A percentile compares a stretch with the other conserved stretches of the same genome.
Evolutionary conservation across 495 filamentous ascomycete species (phyloP).

Genomic region (Penicillium lagena): DNA sequence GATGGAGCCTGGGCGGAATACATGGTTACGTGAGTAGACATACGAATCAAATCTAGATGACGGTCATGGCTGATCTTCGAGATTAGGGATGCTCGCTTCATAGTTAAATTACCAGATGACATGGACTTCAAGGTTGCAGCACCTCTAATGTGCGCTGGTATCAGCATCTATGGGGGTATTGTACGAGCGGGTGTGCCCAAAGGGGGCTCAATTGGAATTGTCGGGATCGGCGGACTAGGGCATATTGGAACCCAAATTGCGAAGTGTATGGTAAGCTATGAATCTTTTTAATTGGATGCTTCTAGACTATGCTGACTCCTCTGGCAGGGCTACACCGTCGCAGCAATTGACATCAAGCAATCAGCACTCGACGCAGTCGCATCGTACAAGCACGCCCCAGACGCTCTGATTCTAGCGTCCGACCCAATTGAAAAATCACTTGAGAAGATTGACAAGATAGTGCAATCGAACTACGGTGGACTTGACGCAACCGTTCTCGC

Average conservation of each 20-base stretch:
- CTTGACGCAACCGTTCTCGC: slow-evolving; percentile 6
- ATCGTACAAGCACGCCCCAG: slow-evolving; percentile 1
- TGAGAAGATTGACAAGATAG: not conserved
- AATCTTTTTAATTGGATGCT: not conserved
- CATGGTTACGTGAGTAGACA: slow-evolving; percentile 8
- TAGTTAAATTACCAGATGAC: slow-evolving; percentile 23
- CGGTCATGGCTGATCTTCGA: not conserved
- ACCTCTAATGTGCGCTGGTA: slow-evolving; percentile 35
- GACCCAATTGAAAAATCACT: slow-evolving; percentile 5
- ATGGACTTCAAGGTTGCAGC: slow-evolving; percentile 25
- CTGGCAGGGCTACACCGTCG: slow-evolving; percentile 12
- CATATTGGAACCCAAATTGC: slow-evolving; percentile 23
- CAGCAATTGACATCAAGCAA: slow-evolving; percentile 12
- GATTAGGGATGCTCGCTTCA: slow-evolving; percentile 14
- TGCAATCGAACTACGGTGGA: slow-evolving; percentile 1
- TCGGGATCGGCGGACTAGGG: slow-evolving; percentile 17
- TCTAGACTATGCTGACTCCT: too few species aligned
- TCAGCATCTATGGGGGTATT: slow-evolving; percentile 16
- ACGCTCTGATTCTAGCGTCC: slow-evolving; percentile 1
- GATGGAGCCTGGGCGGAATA: slow-evolving; percentile 30
- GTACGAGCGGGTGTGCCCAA: not conserved
- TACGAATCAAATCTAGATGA: not conserved
- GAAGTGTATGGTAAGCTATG: slow-evolving; percentile 5
- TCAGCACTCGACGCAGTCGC: slow-evolving; percentile 1
- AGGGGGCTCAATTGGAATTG: slow-evolving; percentile 15